A percentile compares a stretch with the other conserved stretches of the same genome.
phyloP scores from a whole-genome alignment of 106 monocot species.

The Allium cepa region DNA sequence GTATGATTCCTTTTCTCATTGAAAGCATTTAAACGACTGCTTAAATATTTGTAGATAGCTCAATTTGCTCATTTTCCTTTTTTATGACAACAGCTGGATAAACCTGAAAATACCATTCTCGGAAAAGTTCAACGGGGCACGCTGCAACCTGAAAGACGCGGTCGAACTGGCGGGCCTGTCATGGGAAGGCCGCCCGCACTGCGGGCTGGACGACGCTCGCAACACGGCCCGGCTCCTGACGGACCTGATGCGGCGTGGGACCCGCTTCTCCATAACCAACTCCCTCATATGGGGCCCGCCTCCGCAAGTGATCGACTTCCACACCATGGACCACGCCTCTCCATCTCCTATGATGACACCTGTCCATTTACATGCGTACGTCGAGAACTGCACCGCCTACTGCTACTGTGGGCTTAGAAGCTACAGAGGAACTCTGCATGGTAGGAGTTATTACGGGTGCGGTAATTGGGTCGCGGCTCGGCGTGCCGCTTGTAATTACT shows the following conservation, averaged over 20 bases:
- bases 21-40: not conserved
- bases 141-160: slow-evolving; percentile 90
- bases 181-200: slow-evolving; percentile 93
- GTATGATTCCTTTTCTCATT: slow-evolving; percentile 18
- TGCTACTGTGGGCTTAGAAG: slow-evolving; percentile 61
- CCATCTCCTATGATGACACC: slow-evolving; percentile 1
- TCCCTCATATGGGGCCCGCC: slow-evolving; percentile 28
- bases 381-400: slow-evolving; percentile 19
- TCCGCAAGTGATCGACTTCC: not conserved
- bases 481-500: slow-evolving; percentile 46
- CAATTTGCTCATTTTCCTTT: not conserved
- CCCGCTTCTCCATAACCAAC: slow-evolving; percentile 77
- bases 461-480: slow-evolving; percentile 50
- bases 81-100: slow-evolving; percentile 68
- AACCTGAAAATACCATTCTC: slow-evolving; percentile 92
- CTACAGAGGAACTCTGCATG: slow-evolving; percentile 37
- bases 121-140: slow-evolving; percentile 51
- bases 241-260: slow-evolving; percentile 61
- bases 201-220: slow-evolving; percentile 92
- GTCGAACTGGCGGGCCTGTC: slow-evolving; percentile 69
- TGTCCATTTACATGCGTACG: not conserved
- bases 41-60: not conserved
- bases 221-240: slow-evolving; percentile 87
- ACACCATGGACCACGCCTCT: not conserved
- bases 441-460: slow-evolving; percentile 51